phyloP scores from a whole-genome alignment of 2,329 filamentous ascomycete species.

The Talaromyces sp. region DNA sequence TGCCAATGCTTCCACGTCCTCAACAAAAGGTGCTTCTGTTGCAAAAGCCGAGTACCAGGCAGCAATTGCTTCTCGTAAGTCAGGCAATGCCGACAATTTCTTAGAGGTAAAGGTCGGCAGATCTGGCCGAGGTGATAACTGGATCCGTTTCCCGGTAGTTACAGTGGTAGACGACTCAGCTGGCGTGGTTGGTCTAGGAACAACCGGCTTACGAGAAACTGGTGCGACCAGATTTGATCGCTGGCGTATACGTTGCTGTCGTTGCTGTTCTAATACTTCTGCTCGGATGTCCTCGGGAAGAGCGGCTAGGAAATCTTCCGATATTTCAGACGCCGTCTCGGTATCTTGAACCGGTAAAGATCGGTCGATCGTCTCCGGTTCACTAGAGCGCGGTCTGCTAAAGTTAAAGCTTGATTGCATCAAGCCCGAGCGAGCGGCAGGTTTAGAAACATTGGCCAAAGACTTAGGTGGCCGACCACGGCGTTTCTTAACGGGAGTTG shows the following conservation, averaged over 20 bases:
- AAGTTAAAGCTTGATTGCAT: constrained; percentile 68
- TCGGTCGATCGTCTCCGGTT: constrained; percentile 15
- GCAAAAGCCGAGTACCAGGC: constrained; percentile 71
- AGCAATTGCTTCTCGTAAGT: constrained; percentile 68
- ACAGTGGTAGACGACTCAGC: constrained; percentile 9
- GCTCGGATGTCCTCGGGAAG: constrained; percentile 73
- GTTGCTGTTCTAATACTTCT: constrained; percentile 74
- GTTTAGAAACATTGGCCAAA: constrained; percentile 42
- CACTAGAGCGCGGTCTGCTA: constrained; percentile 25
- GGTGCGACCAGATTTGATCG: constrained; percentile 42
- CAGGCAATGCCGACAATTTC: constrained; percentile 51
- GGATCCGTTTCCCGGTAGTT: constrained; percentile 24
- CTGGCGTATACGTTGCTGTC: constrained; percentile 55
- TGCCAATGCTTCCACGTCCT: constrained; percentile 70
- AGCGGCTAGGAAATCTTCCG: constrained; percentile 71
- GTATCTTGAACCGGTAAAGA: constrained; percentile 26
- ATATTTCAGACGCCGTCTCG: constrained; percentile 42
- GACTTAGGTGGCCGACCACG: constrained; percentile 41
- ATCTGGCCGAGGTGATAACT: constrained; percentile 46
- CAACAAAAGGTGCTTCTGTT: constrained; percentile 68
- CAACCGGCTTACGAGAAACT: constrained; percentile 15
- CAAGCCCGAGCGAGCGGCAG: constrained; percentile 55
- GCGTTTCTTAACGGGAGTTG: constrained; percentile 64
- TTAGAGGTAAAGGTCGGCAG: constrained; percentile 59
- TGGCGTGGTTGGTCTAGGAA: constrained; percentile 18